A percentile compares a stretch with the other conserved stretches of the same genome.
Conservation (phyloP, 768 basidiomycete genomes). For the Suillus subalutaceus region DNA sequence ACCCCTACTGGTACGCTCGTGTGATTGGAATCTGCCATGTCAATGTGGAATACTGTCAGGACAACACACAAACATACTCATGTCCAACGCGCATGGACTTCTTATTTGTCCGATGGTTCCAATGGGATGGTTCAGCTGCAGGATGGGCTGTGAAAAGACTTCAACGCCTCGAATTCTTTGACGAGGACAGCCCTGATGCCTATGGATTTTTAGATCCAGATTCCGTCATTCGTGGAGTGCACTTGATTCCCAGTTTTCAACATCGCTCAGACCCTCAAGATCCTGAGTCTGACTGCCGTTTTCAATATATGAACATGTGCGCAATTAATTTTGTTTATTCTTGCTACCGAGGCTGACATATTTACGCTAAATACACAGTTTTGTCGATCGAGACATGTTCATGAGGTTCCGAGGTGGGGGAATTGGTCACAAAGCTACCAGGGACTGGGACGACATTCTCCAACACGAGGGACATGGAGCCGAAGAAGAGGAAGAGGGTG, state of each 20-base stretch:
- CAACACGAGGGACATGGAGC: not conserved
- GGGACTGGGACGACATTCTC: not conserved
- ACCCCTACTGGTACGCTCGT: slow-evolving; percentile 42
- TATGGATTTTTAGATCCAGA: slow-evolving; percentile 50
- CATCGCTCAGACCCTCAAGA: slow-evolving; percentile 16
- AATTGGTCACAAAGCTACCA: slow-evolving; percentile 29
- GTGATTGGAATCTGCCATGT: slow-evolving; percentile 23
- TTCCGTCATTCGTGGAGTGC: slow-evolving; percentile 39
- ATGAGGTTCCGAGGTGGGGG: slow-evolving; percentile 36
- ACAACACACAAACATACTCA: not conserved
- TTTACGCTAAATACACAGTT: not conserved
- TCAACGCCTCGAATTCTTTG: slow-evolving; percentile 42
- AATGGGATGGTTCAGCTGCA: slow-evolving; percentile 25
- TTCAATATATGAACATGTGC: slow-evolving; percentile 35
- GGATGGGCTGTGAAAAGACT: slow-evolving; percentile 34
- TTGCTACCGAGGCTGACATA: not conserved
- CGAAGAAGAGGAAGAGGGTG: not conserved
- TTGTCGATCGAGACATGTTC: slow-evolving; percentile 43
- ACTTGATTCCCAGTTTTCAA: slow-evolving; percentile 45
- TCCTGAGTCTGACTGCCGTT: slow-evolving; percentile 29
- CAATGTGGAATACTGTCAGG: slow-evolving; percentile 13
- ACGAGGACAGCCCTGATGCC: slow-evolving; percentile 24
- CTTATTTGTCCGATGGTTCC: slow-evolving; percentile 45
- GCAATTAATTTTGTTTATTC: not conserved
- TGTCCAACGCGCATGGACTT: slow-evolving; percentile 33